Conservation (phyloP, 2,329 filamentous ascomycete genomes). For the Pyricularia sp. region DNA sequence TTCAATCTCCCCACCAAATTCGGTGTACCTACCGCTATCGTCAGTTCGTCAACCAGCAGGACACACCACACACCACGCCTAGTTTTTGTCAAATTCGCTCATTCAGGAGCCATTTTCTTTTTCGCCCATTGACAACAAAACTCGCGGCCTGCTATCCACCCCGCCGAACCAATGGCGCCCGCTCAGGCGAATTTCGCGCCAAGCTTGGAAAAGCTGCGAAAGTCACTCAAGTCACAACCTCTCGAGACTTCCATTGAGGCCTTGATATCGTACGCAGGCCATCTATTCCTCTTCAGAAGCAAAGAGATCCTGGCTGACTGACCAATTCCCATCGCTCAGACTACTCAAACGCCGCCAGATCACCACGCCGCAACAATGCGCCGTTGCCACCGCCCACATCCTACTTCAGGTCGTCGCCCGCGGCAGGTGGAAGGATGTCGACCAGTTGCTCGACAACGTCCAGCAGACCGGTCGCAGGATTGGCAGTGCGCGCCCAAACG, state of each 20-base stretch:
- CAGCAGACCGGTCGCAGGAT: constrained; percentile 66
- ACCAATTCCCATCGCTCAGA: constrained; percentile 27
- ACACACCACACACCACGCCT: not conserved
- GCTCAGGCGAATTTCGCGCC: constrained; percentile 49
- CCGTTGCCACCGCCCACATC: constrained; percentile 79
- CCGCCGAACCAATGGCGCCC: constrained; percentile 37
- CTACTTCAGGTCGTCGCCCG: constrained; percentile 76
- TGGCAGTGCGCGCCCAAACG: constrained; percentile 71
- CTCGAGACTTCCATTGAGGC: constrained; percentile 75
- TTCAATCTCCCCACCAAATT: not conserved
- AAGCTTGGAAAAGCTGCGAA: constrained; percentile 64
- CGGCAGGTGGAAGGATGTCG: constrained; percentile 64
- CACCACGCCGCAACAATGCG: constrained; percentile 73
- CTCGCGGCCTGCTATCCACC: not conserved
- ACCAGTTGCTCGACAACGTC: constrained; percentile 67
- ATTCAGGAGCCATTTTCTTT: not conserved
- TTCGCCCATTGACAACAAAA: not conserved
- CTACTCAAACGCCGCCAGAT: constrained; percentile 88
- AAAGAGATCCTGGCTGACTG: not conserved
- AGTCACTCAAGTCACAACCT: constrained; percentile 59
- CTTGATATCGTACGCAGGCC: constrained; percentile 56
- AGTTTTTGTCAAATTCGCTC: not conserved
- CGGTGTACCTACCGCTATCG: not conserved
- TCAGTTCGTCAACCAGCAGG: not conserved
- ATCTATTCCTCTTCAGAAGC: not conserved